Percentiles rank a stretch among this genome's conserved stretches.
These are phyloP conservation scores for Bacidia gigantensis DNA, from an alignment of 495 filamentous ascomycete species.

Conservation along the genomic window DNA sequence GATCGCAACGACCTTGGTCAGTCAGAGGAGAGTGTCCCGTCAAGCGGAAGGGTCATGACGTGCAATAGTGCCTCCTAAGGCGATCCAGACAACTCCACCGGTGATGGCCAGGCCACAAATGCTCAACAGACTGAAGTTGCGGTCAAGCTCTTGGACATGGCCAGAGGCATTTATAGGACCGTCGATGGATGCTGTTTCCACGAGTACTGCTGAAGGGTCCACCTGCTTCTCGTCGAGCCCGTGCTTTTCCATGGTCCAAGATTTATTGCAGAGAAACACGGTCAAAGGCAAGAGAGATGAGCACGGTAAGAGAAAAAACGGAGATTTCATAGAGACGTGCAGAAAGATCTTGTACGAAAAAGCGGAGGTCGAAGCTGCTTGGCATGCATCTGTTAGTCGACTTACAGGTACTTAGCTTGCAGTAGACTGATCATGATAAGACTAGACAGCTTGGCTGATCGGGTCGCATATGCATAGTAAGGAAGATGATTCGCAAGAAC, in stretches of 20 bases:
- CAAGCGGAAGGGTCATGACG: neutral
- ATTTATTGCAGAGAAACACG: neutral
- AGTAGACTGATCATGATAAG: neutral
- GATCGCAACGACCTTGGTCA: constrained; percentile 16
- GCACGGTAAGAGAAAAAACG: neutral
- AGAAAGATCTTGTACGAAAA: too few relatives aligned
- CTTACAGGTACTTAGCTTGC: neutral
- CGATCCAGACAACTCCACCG: constrained; percentile 42
- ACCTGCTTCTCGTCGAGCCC: neutral
- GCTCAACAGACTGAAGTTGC: constrained; percentile 40
- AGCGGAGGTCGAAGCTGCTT: too few relatives aligned
- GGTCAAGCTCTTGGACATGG: constrained; percentile 40
- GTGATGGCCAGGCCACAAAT: constrained; percentile 39
- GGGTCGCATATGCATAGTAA: neutral
- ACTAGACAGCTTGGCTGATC: neutral
- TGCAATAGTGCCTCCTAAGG: constrained; percentile 38
- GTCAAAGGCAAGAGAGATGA: neutral
- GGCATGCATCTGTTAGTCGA: neutral
- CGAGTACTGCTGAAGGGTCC: neutral
- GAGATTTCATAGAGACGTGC: neutral
- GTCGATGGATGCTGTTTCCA: neutral
- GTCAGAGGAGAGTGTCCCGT: neutral
- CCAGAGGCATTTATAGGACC: constrained; percentile 35
- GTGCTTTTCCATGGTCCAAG: neutral
- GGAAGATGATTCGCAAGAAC: too few relatives aligned